Evolutionary conservation across 2,329 filamentous ascomycete species (phyloP), one percentile per base, ranked within the genome.

Genomic region (Xylaria multiplex): DNA sequence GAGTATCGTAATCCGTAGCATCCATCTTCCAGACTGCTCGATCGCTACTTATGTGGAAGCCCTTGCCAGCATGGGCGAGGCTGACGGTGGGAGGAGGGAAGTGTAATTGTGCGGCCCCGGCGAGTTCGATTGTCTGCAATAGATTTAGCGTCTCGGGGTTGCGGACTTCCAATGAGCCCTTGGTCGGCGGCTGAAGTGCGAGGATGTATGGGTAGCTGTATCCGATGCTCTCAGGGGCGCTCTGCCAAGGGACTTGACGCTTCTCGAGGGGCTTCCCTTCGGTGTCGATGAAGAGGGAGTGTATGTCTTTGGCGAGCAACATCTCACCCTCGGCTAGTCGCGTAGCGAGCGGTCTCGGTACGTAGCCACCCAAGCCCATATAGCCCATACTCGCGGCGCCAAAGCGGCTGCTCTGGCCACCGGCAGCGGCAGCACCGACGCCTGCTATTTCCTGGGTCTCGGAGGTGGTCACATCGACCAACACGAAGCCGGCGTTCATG

Each of bases 171-270:
- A 99, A 82, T 0, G 88, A 88, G 2, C 95, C 93, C 78, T 96
- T 97, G 1, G 91, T 85, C 0, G 93, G 89, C 7, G 93, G 84
- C 75, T 97, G 93, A 14, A 99, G 82, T 9, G 93, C 92, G 55
- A 99, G 83, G 62, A 99, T 90, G 76, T 97, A 99, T 0, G 96
- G 96, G 77, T 99, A 99, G 24, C 94, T 97, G 78, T 97, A 99
- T 24, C 95, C 96, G 65, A 99, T 90, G 62, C 91, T 91, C 73
- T 97, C 94, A 1, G 96, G 96, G 1, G 95, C 93, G 40, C 88
- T 84, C 48, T 90, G 87, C 96, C 96, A 99, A 1, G 93, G 93
- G n/a, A 99, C 90, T 77, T 98, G 94, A 62, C 91, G 86, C 78
- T 92, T 93, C 50, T 94, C 91, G 40, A 96, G 77, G 0, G 93